Evolutionary conservation across 2,329 filamentous ascomycete species (phyloP).

Genomic region (Botryotinia narcissicola): DNA sequence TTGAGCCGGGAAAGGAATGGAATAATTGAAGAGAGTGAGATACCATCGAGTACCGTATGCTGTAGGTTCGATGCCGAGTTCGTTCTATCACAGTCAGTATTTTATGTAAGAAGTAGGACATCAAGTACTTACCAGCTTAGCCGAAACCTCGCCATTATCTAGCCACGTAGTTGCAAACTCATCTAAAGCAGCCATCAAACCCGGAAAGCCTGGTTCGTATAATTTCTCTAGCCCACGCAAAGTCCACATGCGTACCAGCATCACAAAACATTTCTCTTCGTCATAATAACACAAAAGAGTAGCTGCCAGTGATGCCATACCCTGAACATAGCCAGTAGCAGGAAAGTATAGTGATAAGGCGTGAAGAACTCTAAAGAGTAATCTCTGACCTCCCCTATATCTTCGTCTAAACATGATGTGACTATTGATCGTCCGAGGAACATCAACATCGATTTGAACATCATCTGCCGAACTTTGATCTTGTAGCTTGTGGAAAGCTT

Average conservation of each 20-base stretch:
- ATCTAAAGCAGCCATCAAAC: conserved; percentile 78
- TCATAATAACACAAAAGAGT: conserved; percentile 96
- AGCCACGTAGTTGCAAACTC: conserved; percentile 89
- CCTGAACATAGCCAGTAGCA: conserved; percentile 91
- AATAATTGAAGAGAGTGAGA: conserved; percentile 94
- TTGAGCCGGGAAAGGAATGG: conserved; percentile 89
- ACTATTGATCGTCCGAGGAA: conserved; percentile 88
- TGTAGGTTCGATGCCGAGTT: conserved; percentile 78
- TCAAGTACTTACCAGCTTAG: conserved; percentile 66
- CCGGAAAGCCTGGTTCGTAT: conserved; percentile 80
- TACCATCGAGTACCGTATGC: conserved; percentile 98
- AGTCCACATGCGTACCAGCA: conserved; percentile 94
- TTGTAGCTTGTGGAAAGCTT: conserved; percentile 70
- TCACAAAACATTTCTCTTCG: conserved; percentile 90
- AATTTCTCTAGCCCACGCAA: conserved; percentile 80
- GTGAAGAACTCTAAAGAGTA: conserved; percentile 90
- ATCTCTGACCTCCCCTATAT: conserved; percentile 86
- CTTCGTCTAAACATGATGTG: conserved; percentile 96
- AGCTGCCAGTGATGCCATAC: conserved; percentile 91
- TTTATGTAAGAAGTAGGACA: neutral
- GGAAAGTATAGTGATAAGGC: conserved; percentile 88
- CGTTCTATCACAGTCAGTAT: conserved; percentile 50
- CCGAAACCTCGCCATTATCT: conserved; percentile 69
- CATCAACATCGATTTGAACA: conserved; percentile 94
- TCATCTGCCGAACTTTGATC: conserved; percentile 79